Percentiles rank a stretch among this genome's conserved stretches.
Conservation (phyloP, 371 early-diverging fungal species). For the Rhizopus delemar region DNA sequence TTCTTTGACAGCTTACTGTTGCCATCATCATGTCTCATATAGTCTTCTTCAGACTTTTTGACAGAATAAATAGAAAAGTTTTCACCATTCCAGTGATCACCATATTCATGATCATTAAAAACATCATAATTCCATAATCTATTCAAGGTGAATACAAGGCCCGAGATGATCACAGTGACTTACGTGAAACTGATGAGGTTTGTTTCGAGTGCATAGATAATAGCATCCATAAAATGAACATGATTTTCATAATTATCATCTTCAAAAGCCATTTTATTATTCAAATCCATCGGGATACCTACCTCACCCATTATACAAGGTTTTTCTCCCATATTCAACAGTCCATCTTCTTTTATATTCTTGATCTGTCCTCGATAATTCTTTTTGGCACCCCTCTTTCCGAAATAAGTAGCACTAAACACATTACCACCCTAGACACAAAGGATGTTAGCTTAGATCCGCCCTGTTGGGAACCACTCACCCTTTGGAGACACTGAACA, state of each 20-base stretch:
- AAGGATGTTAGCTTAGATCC: not conserved
- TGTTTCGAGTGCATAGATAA: slow-evolving; percentile 72
- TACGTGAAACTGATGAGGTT: slow-evolving; percentile 77
- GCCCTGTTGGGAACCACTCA: slow-evolving; percentile 23
- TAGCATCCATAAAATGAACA: slow-evolving; percentile 72
- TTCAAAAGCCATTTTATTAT: slow-evolving; percentile 64
- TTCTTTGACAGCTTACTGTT: slow-evolving; percentile 32
- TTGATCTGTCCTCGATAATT: slow-evolving; percentile 77
- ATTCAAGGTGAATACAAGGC: not conserved
- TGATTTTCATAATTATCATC: slow-evolving; percentile 73
- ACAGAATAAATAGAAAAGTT: slow-evolving; percentile 79
- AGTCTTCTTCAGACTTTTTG: slow-evolving; percentile 16
- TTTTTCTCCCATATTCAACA: slow-evolving; percentile 62
- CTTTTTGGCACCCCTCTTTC: slow-evolving; percentile 69
- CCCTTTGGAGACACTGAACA: slow-evolving; percentile 70
- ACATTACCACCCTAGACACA: slow-evolving; percentile 65
- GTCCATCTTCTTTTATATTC: slow-evolving; percentile 65
- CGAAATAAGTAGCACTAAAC: slow-evolving; percentile 77
- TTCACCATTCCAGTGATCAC: slow-evolving; percentile 91
- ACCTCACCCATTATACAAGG: slow-evolving; percentile 79
- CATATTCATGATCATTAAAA: slow-evolving; percentile 73
- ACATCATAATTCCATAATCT: slow-evolving; percentile 87
- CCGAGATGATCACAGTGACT: slow-evolving; percentile 5
- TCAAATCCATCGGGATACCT: slow-evolving; percentile 88
- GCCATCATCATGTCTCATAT: slow-evolving; percentile 21